Percentiles rank a stretch among this genome's conserved stretches.
phyloP scores from a whole-genome alignment of 2,329 filamentous ascomycete species.

The Penicillium sp. region DNA sequence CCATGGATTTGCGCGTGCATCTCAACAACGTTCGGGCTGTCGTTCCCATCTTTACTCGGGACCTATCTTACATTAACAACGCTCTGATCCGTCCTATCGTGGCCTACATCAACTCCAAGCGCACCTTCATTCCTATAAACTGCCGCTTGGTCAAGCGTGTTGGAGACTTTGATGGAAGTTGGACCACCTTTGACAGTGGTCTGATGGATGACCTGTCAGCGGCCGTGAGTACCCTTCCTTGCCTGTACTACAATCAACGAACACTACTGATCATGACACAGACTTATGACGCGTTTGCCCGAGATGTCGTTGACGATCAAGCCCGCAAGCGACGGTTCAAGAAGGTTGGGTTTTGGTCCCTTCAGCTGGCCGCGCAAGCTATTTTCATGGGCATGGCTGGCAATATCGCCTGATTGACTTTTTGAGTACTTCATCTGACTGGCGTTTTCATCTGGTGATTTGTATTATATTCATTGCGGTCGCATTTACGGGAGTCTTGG shows the following conservation, averaged over 20 bases:
- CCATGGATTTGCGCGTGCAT: conserved; percentile 93
- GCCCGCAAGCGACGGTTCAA: conserved; percentile 81
- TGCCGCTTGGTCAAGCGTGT: conserved; percentile 89
- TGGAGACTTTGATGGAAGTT: conserved; percentile 88
- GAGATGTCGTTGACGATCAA: conserved; percentile 84
- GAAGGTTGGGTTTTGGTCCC: conserved; percentile 94
- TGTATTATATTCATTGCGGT: conserved; percentile 7
- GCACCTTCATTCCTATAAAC: conserved; percentile 90
- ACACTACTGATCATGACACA: conserved; percentile 26
- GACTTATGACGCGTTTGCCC: conserved; percentile 90
- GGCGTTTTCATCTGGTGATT: conserved; percentile 4
- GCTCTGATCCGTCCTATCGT: conserved; percentile 93
- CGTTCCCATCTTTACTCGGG: conserved; percentile 85
- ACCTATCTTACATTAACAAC: conserved; percentile 94
- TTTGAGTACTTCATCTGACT: conserved; percentile 11
- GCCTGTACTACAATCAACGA: not conserved
- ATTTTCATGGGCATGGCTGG: conserved; percentile 93
- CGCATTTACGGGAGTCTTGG: conserved; percentile 5
- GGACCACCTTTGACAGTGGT: conserved; percentile 90
- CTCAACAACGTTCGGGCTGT: conserved; percentile 91
- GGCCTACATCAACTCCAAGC: conserved; percentile 93
- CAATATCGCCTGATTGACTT: conserved; percentile 56
- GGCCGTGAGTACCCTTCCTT: conserved; percentile 52
- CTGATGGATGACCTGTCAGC: conserved; percentile 90
- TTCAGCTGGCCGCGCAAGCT: conserved; percentile 87